Base-by-base conservation (phyloP, 768 basidiomycete species). In the Chalciporus sphaerocephalus region DNA sequence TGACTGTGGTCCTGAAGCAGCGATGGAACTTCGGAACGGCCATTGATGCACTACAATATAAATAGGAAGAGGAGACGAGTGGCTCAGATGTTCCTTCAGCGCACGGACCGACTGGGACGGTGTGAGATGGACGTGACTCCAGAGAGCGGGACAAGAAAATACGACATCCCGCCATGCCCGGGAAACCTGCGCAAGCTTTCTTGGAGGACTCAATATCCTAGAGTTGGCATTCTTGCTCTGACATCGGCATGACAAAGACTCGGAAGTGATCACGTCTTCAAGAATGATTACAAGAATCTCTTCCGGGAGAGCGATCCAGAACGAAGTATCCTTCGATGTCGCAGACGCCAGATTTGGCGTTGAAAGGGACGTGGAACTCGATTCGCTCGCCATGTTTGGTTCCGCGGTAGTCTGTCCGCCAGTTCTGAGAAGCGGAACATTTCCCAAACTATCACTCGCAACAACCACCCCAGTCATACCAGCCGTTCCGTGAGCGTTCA, bases 201-300 rank as follows among this genome's bases (percentile, higher is more conserved):
- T 44, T 13, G 57, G 48, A 34, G 51, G 25, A 32, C 33, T 51
- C 10, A 45, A 5, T 21, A 44, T 37, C 38, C 38, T n/a, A 9
- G 25, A 36, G 9, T 34, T 40, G 5, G 44, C 6, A 2, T 16
- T n/a, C 24, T 27, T 49, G 11, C 39, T 17, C 9, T 10, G 35
- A 30, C 11, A 32, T 7, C 18, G 40, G 6, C 33, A 42, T 21
- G 48, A 38, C 2, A 32, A 41, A 5, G 44, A 46, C 33, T 48
- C 48, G 1, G 46, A 58, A 4, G 39, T 47, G 34, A 58, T 32
- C 22, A 60, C 48, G 8, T 50, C 46, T 23, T 53, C 46, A 40
- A 60, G 46, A 37, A 58, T 45, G n/a, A 58, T 48, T 25, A 57
- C 6, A 18, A 58, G 54, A n/a, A 58, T 38, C 32, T 58, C 57